Evolutionary conservation across 2,329 filamentous ascomycete species (phyloP), one percentile per base, ranked within the genome.

Genomic region (Knoxdaviesia capensis): DNA sequence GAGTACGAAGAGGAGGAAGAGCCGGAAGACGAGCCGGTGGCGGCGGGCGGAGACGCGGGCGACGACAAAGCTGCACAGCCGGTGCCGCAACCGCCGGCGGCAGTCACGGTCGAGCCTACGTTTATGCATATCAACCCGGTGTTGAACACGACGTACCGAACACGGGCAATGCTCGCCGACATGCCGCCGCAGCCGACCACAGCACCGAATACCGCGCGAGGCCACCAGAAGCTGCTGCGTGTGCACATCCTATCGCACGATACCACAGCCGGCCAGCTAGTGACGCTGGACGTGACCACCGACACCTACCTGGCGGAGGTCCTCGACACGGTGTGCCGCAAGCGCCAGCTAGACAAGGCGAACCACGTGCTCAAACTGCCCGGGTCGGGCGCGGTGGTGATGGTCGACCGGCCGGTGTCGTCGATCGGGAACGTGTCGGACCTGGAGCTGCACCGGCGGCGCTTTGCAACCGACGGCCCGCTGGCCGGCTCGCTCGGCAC

Each of bases 251-350:
- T 74, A 57, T 75, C 73, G 5, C 69, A 75, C 0, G 80, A 86
- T 52, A 65, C 74, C 5, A 69, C 79, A 6, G 74, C 81, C 39
- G 78, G 80, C n/a, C 78, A 80, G 52, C 74, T 77, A 61, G 70
- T 84, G 29, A 78, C 76, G 1, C 62, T 87, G 11, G 75, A 82
- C 47, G 81, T 84, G 38, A 87, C 80, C 0, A 85, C 80, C 0
- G 81, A 88, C 49, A 88, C 78, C 31, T 90, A 87, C 54, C 72
- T 90, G 38, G 81, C 80, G 37, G 82, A 90, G 55, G 74, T 90
- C 31, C 74, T 88, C 41, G 82, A 88, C 52, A 67, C 76, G 48
- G 77, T 83, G 3, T 90, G 83, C 55, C 72, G 77, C 36, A 83
- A 82, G 57, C 68, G 85, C 37, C 75, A 82, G 44, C 64, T 90